Evolutionary conservation across 495 filamentous ascomycete species (phyloP).

Genomic region (Neurospora cerealis): DNA sequence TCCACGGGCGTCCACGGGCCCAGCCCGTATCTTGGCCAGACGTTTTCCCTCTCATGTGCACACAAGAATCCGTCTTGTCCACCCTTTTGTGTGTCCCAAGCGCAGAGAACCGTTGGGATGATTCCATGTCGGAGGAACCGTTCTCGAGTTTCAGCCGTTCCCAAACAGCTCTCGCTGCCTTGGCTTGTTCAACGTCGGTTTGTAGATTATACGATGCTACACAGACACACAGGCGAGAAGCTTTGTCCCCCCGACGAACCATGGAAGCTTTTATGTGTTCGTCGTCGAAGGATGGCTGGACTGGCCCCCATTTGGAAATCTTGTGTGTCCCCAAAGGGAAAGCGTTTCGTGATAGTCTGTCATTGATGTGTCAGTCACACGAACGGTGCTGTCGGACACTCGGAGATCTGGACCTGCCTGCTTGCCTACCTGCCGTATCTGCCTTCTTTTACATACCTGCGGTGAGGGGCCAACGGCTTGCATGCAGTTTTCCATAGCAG

Average conservation of each 20-base stretch:
- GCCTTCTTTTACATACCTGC: background rate
- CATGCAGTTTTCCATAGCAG: background rate
- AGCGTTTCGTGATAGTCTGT: background rate
- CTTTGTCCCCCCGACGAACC: background rate
- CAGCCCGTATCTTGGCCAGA: conserved; percentile 3
- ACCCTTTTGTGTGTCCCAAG: background rate
- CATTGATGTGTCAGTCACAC: background rate
- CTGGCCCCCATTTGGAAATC: background rate
- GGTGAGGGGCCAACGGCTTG: background rate
- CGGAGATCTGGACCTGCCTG: background rate
- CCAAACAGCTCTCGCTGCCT: background rate
- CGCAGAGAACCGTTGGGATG: background rate
- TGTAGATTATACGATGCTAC: background rate
- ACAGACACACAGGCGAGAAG: background rate
- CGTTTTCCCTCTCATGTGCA: background rate
- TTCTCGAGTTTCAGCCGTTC: background rate
- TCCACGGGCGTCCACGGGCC: background rate
- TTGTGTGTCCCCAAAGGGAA: background rate
- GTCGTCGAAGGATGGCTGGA: background rate
- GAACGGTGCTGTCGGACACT: background rate
- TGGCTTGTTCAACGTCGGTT: background rate
- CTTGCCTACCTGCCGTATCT: background rate
- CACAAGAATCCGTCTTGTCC: background rate
- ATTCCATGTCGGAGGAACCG: background rate
- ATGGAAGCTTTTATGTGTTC: background rate